Base-by-base conservation (phyloP, 495 filamentous ascomycete species). In the Pyrenula massariospora region DNA sequence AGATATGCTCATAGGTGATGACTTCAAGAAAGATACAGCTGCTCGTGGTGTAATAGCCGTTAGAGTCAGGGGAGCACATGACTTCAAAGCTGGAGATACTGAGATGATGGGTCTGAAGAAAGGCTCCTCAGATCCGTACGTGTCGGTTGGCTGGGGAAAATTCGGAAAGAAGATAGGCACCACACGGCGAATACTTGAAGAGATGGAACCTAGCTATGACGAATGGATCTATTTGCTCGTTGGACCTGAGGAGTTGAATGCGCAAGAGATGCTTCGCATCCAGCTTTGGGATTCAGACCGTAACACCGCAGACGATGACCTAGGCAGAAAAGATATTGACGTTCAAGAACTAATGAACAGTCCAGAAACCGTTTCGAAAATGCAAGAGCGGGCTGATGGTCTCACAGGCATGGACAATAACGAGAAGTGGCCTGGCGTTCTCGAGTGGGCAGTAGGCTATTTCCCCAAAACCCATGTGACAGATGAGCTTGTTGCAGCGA, bases 211-310 rank as follows among this genome's bases (percentile, higher is more conserved):
- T 0, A 72, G 71, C 48, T 89, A 84, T 84, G 72, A 86, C 50
- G 86, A 89, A 66, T 85, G 78, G 55, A 77, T 79, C 3, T 81
- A 74, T 47, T 61, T 89, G 2, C 69, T 88, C 1, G 82, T 89
- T 0, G 78, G 79, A 0, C 77, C 83, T 0, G 78, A 87, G 55
- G 86, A 88, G 62, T 63, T 89, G 24, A 87, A 88, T 59, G 85
- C 85, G 3, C 72, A 80, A n/a, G 86, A 89, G 66, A 79, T 74
- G 22, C 65, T 89, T 11, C 73, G 82, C 1, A 61, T 88, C 0
- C 82, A 86, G 62, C 65, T 89, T 2, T 89, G 85, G 84, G 86
- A 89, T 59, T 86, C 82, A 11, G 86, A 89, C 64, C 69, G 75
- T 24, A 73, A 72, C 53, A 84, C 81, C 2, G 86, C 85, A 3